A percentile compares a stretch with the other conserved stretches of the same genome.
phyloP scores from a whole-genome alignment of 2,329 filamentous ascomycete genomes.

The Penicillium sp. region DNA sequence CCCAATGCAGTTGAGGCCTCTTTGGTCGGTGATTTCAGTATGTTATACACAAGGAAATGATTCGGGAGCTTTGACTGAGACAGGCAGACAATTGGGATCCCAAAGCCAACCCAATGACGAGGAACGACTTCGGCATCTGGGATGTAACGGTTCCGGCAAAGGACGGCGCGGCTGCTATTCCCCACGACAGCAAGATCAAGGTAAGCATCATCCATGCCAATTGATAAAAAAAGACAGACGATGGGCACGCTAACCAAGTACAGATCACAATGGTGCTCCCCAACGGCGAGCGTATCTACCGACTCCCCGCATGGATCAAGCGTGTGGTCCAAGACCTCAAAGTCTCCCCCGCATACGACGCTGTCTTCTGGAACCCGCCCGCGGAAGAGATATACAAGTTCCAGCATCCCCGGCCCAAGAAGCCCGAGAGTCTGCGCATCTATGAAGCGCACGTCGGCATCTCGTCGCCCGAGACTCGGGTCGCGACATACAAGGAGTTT shows the following conservation, averaged over 20 bases:
- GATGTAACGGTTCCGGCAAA: conserved; percentile 72
- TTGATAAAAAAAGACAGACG: neutral
- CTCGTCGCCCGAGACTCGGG: conserved; percentile 80
- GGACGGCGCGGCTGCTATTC: conserved; percentile 72
- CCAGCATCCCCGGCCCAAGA: conserved; percentile 76
- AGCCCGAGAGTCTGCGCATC: conserved; percentile 80
- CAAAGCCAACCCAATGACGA: conserved; percentile 80
- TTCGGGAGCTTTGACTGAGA: conserved; percentile 26
- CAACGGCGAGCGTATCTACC: conserved; percentile 74
- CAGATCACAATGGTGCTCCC: conserved; percentile 81
- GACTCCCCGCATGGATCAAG: conserved; percentile 93
- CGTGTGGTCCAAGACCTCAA: conserved; percentile 90
- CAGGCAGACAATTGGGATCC: conserved; percentile 76
- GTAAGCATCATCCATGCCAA: conserved; percentile 44
- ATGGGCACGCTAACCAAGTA: neutral
- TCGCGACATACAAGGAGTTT: conserved; percentile 96
- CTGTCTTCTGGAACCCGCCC: conserved; percentile 94
- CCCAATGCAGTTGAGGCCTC: conserved; percentile 81
- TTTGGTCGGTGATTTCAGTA: conserved; percentile 92
- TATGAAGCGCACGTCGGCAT: conserved; percentile 99
- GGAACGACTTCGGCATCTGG: conserved; percentile 80
- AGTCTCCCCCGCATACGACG: conserved; percentile 90
- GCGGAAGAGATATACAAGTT: conserved; percentile 71
- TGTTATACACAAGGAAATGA: conserved; percentile 29
- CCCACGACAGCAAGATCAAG: conserved; percentile 95